Evolutionary conservation across 768 basidiomycete genomes (phyloP).

Genomic region (Pisolithus albus): DNA sequence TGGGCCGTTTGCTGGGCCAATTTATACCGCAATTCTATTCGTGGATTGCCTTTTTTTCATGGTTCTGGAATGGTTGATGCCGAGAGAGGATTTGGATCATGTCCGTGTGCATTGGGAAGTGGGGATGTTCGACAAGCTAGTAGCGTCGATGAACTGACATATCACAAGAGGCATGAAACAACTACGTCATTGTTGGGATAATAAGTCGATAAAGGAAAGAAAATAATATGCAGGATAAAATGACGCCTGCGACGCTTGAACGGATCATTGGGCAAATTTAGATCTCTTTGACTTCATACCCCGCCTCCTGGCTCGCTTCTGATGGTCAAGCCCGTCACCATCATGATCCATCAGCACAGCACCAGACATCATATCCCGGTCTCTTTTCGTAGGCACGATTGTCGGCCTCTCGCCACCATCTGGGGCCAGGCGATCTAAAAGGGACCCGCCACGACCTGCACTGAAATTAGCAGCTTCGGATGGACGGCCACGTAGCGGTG

Average conservation of each 20-base stretch:
- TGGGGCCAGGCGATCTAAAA: slow-evolving; percentile 33
- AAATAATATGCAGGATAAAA: not conserved
- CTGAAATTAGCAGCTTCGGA: slow-evolving; percentile 4
- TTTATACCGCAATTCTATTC: slow-evolving; percentile 81
- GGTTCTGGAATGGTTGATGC: slow-evolving; percentile 79
- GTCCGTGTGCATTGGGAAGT: slow-evolving; percentile 61
- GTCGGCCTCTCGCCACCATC: slow-evolving; percentile 14
- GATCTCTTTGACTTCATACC: slow-evolving; percentile 16
- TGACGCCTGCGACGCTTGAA: not conserved
- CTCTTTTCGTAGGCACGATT: slow-evolving; percentile 28
- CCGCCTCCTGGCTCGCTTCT: slow-evolving; percentile 19
- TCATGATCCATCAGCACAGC: slow-evolving; percentile 12
- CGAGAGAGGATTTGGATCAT: slow-evolving; percentile 69
- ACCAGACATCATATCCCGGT: slow-evolving; percentile 19
- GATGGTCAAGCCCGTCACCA: slow-evolving; percentile 18
- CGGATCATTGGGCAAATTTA: slow-evolving; percentile 8
- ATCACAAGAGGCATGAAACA: not conserved
- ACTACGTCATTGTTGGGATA: not conserved
- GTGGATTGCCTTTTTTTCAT: slow-evolving; percentile 87
- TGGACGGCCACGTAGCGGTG: slow-evolving; percentile 9
- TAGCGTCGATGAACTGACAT: not conserved
- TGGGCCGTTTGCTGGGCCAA: slow-evolving; percentile 77
- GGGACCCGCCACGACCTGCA: slow-evolving; percentile 25
- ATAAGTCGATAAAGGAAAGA: not conserved
- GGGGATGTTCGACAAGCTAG: slow-evolving; percentile 13